phyloP scores from a whole-genome alignment of 306 rosid genomes.

The Psophocarpus tetragonolobus region DNA sequence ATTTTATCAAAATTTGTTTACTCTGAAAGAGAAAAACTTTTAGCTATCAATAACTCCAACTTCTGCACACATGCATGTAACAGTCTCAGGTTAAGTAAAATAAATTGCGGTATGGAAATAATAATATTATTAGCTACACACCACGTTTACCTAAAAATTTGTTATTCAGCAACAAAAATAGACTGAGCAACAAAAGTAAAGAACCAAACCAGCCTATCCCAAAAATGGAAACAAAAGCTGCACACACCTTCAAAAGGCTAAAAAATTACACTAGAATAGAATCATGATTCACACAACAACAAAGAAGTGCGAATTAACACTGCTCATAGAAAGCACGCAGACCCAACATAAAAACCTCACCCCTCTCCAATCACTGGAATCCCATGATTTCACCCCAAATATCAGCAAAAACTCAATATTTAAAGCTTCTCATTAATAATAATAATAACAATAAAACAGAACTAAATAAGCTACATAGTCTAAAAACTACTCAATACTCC shows the following conservation, averaged over 20 bases:
- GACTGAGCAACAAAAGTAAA: neutral
- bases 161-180: neutral
- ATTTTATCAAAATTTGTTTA: conserved; percentile 19
- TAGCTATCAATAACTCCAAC: neutral
- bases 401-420: neutral
- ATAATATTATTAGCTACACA: neutral
- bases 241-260: conserved; percentile 23
- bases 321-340: conserved; percentile 6
- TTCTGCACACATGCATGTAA: neutral
- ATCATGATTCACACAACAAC: conserved; percentile 10
- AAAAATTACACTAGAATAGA: neutral
- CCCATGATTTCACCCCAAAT: neutral
- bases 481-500: conserved; percentile 42
- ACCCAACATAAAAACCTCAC: conserved; percentile 13
- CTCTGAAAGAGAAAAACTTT: neutral
- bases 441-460: conserved; percentile 26
- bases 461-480: conserved; percentile 29
- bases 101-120: neutral
- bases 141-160: neutral
- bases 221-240: conserved; percentile 12
- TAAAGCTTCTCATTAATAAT: conserved; percentile 39
- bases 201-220: neutral
- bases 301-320: neutral
- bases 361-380: conserved; percentile 11
- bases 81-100: neutral